Evolutionary conservation across 805 yeast genomes (phyloP), one percentile per base, ranked within the genome.

Genomic region (Phaffomyces opuntiae): DNA sequence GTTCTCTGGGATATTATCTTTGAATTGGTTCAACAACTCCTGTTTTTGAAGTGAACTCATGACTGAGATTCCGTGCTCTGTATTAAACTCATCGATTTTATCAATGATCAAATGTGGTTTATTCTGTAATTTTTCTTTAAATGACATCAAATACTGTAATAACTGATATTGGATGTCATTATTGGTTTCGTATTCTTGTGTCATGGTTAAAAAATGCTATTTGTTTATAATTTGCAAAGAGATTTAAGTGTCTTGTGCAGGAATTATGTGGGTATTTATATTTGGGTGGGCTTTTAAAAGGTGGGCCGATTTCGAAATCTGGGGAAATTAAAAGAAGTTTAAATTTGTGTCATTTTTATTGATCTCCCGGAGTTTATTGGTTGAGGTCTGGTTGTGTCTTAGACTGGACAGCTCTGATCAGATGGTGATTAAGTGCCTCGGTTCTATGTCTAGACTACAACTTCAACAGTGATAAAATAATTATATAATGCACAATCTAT

Each of bases 71-170:
- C 32, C 13, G 29, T 40, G 36, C 16, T 36, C 34, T 25, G 12
- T 11, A 7, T 36, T 44, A n/a, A 43, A 53, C 6, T 34, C 39
- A 29, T 53, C 54, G 13, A 56, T 55, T 32, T 40, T 40, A 6
- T 47, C 34, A 11, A 55, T 29, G 8, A 55, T 42, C 3, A 40
- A 43, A 25, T 44, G 47, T 14, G 60, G 56, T 5, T 56, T 45
- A 39, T 45, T 41, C 31, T 48, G 45, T 9, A 55, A 46, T 9
- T 43, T 16, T 2, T 40, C 39, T 11, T 32, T 40, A 9, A 45
- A 19, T 11, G 50, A 33, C 13, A 45, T 40, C 7, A 54, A 37
- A 36, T 25, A 29, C 9, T 38, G 13, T 14, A 53, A 39, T 3
- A 51, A 38, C n/a, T 21, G 24, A 14, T 32, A 24, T 21, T 40